These are phyloP conservation scores for Blastocystis sp. DNA, from an alignment of 352 stramenopile genomes.

Conservation along the genomic window DNA sequence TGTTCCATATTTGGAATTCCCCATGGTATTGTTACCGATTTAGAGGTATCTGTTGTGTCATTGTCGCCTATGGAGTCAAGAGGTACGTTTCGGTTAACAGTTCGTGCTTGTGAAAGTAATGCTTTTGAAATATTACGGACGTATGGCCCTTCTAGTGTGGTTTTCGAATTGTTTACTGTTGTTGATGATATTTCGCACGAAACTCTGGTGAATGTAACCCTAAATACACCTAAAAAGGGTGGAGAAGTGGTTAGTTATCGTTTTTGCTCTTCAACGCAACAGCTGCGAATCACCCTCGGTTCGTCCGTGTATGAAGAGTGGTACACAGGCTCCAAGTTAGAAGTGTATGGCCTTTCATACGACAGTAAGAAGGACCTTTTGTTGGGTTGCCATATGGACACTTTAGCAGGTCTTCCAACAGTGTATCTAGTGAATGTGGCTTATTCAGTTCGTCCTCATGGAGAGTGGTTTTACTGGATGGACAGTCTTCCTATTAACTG, in stretches of 20 bases:
- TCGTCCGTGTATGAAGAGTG: not conserved
- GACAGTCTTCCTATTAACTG: not conserved
- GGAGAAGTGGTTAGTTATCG: slow-evolving; percentile 11
- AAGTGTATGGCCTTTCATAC: not conserved
- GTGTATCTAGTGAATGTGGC: not conserved
- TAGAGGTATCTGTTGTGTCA: not conserved
- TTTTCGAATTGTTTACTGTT: slow-evolving; percentile 8
- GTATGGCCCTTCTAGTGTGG: not conserved
- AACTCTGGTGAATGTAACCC: not conserved
- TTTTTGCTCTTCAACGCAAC: not conserved
- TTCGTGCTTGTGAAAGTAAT: not conserved
- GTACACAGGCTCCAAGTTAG: not conserved
- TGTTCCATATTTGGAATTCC: not conserved
- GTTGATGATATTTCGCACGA: not conserved
- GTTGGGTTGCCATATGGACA: not conserved
- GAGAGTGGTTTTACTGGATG: not conserved
- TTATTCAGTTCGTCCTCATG: not conserved
- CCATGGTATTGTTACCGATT: not conserved
- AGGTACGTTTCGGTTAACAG: not conserved
- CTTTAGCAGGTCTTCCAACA: not conserved
- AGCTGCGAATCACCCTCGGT: not conserved
- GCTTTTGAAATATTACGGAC: slow-evolving; percentile 4
- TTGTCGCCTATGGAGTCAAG: not conserved
- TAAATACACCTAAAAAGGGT: not conserved
- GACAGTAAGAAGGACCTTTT: not conserved